phyloP scores from a whole-genome alignment of 2,329 filamentous ascomycete species.

The Cladophialophora yegresii region DNA sequence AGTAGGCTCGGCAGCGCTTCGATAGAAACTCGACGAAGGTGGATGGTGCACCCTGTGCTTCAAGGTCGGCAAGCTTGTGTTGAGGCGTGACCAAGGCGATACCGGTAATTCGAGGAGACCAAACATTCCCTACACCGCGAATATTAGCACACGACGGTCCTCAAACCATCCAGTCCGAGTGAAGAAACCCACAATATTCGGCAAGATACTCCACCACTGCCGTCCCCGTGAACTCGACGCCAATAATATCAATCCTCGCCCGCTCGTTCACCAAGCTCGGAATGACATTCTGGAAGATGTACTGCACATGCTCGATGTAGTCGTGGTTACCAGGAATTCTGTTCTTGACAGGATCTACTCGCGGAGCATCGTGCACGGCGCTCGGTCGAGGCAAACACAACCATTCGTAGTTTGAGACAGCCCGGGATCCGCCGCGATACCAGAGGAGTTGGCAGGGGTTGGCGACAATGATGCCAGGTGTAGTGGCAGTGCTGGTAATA shows the following conservation, averaged over 20 bases:
- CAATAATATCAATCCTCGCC: conserved; percentile 69
- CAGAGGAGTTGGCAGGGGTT: conserved; percentile 78
- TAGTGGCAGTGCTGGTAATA: conserved; percentile 37
- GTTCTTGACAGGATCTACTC: conserved; percentile 60
- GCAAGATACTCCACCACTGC: conserved; percentile 62
- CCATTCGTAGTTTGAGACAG: conserved; percentile 63
- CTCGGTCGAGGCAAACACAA: conserved; percentile 62
- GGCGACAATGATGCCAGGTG: conserved; percentile 67
- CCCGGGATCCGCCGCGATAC: conserved; percentile 64
- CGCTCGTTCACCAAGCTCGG: conserved; percentile 46
- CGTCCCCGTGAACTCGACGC: conserved; percentile 67
- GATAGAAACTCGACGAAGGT: conserved; percentile 42
- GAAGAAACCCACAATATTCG: conserved; percentile 50
- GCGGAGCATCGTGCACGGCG: conserved; percentile 60
- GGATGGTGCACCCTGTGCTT: conserved; percentile 27
- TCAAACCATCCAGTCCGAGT: neutral
- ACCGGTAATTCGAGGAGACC: conserved; percentile 45
- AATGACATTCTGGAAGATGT: conserved; percentile 67
- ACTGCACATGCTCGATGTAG: conserved; percentile 63
- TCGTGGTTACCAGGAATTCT: conserved; percentile 61
- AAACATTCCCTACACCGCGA: conserved; percentile 42
- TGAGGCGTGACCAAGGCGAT: conserved; percentile 47
- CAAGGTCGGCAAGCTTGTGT: conserved; percentile 39
- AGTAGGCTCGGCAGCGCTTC: conserved; percentile 64
- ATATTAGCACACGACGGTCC: neutral